Conservation (phyloP, 192 early-diverging fungal genomes). For the Coemansia brasiliensis region DNA sequence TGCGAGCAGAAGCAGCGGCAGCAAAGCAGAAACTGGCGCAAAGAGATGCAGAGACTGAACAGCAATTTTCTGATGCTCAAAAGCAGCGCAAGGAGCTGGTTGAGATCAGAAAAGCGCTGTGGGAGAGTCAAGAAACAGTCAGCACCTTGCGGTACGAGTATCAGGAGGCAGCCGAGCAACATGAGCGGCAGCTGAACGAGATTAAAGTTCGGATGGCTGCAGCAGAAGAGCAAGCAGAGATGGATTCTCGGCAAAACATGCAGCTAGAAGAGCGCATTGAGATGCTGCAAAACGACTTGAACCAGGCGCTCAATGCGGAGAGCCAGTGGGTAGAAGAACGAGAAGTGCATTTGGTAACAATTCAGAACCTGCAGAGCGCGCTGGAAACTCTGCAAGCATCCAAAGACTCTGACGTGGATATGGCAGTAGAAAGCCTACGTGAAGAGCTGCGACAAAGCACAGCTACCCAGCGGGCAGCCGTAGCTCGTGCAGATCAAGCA, state of each 20-base stretch:
- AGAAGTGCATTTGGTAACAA: conserved; percentile 60
- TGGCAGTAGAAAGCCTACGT: conserved; percentile 55
- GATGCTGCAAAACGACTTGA: conserved; percentile 58
- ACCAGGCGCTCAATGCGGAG: conserved; percentile 59
- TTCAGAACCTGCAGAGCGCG: conserved; percentile 83
- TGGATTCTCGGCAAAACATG: conserved; percentile 23
- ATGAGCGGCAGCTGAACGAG: conserved; percentile 29
- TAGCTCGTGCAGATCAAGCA: conserved; percentile 56
- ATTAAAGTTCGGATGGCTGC: conserved; percentile 16
- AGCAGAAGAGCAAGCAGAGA: conserved; percentile 33
- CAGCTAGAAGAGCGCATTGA: conserved; percentile 49
- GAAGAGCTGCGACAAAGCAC: conserved; percentile 48
- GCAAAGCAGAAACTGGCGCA: conserved; percentile 16
- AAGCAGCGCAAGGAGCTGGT: conserved; percentile 27
- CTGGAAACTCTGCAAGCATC: conserved; percentile 85
- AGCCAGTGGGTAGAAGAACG: conserved; percentile 61
- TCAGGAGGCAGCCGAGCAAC: conserved; percentile 11
- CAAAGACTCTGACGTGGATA: conserved; percentile 65
- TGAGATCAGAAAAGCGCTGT: conserved; percentile 29
- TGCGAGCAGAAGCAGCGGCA: conserved; percentile 27
- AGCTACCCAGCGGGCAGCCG: conserved; percentile 58
- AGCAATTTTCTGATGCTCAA: conserved; percentile 9
- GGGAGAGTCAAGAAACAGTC: conserved; percentile 44
- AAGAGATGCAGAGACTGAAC: conserved; percentile 1
- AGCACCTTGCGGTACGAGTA: conserved; percentile 33